Evolutionary conservation across 345 rosid species (phyloP).

Genomic region (Geranium brycei): DNA sequence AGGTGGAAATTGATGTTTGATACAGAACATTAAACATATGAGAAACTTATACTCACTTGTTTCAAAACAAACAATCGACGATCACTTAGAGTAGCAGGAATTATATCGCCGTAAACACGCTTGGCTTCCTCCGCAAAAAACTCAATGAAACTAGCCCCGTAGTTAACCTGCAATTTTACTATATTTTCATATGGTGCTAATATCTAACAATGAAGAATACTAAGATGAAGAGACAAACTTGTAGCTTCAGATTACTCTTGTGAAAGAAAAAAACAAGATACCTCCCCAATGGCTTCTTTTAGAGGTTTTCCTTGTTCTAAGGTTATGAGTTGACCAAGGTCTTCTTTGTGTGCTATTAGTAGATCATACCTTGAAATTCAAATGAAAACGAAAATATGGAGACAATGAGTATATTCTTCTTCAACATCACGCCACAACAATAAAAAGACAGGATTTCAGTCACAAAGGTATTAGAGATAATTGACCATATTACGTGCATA

Average conservation of each 20-base stretch:
- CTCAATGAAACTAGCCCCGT: slow-evolving; percentile 89
- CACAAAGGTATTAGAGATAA: slow-evolving; percentile 1
- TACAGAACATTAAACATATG: not conserved
- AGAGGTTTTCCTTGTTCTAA: slow-evolving; percentile 96
- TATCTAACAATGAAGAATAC: not conserved
- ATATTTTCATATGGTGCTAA: slow-evolving; percentile 8
- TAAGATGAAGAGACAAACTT: slow-evolving; percentile 7
- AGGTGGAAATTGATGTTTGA: not conserved
- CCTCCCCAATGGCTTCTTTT: slow-evolving; percentile 91
- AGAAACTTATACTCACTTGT: slow-evolving; percentile 40
- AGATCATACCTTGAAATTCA: slow-evolving; percentile 62
- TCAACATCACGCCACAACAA: not conserved
- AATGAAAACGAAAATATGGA: slow-evolving; percentile 3
- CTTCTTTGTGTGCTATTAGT: slow-evolving; percentile 70
- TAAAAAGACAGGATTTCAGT: not conserved
- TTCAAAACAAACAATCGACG: slow-evolving; percentile 75
- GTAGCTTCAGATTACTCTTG: slow-evolving; percentile 10
- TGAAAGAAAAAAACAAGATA: slow-evolving; percentile 17
- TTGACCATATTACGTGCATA: not conserved
- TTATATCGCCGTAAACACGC: slow-evolving; percentile 86
- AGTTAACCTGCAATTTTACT: slow-evolving; percentile 47
- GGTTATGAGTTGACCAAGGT: slow-evolving; percentile 85
- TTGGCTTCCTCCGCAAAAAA: slow-evolving; percentile 89
- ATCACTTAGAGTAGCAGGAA: slow-evolving; percentile 67
- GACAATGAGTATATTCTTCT: not conserved